These are phyloP conservation scores for Avena insularis DNA, from an alignment of 176 grass and related monocot genomes.

Conservation along the genomic window DNA sequence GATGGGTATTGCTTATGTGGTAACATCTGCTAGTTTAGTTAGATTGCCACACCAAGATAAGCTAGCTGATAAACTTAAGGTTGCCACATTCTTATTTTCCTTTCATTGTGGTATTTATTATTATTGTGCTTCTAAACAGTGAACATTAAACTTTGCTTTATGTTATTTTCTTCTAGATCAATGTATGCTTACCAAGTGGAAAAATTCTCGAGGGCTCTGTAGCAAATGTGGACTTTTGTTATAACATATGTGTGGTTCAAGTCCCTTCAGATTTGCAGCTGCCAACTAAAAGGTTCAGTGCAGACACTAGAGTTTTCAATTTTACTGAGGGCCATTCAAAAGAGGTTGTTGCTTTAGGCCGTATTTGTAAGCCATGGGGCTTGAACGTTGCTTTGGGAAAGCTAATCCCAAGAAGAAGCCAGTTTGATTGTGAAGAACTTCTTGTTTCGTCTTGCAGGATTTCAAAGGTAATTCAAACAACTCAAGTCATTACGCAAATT, in stretches of 20 bases:
- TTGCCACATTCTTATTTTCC: conserved; percentile 14
- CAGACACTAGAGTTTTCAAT: neutral
- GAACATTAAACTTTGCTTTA: neutral
- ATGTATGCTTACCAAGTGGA: conserved; percentile 27
- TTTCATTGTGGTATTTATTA: neutral
- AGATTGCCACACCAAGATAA: conserved; percentile 26
- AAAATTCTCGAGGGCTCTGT: conserved; percentile 7
- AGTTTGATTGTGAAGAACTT: conserved; percentile 41
- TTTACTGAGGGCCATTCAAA: neutral
- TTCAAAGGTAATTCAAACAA: conserved; percentile 20
- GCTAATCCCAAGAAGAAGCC: conserved; percentile 40
- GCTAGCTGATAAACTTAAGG: conserved; percentile 30
- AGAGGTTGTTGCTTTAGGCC: conserved; percentile 39
- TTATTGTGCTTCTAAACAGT: neutral
- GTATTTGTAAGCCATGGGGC: neutral
- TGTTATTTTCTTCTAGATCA: neutral
- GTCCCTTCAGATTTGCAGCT: neutral
- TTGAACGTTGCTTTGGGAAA: conserved; percentile 27
- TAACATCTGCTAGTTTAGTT: conserved; percentile 44
- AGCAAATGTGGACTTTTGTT: conserved; percentile 39
- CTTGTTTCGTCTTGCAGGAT: conserved; percentile 33
- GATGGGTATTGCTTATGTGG: conserved; percentile 21
- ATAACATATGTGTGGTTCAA: conserved; percentile 39
- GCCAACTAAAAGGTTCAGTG: neutral
- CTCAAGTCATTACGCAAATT: neutral